phyloP scores from a whole-genome alignment of 2,329 filamentous ascomycete genomes.

The Dothiorella sarmentorum region DNA sequence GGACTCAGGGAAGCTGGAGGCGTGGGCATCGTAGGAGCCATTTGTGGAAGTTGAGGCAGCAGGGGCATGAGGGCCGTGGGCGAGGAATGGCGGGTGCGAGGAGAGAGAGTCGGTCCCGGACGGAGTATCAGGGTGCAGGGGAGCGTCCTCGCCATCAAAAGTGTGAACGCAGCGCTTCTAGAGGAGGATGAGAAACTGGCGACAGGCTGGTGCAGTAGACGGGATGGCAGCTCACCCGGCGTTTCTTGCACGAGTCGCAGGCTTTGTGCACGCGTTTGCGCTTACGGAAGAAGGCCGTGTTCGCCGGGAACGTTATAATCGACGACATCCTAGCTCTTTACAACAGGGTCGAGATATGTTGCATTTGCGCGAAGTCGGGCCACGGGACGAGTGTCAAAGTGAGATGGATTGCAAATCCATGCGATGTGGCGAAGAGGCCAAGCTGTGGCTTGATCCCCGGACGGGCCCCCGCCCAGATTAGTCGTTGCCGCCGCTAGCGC shows the following conservation, averaged over 20 bases:
- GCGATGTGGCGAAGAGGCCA: neutral
- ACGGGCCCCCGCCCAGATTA: neutral
- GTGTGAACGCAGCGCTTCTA: constrained; percentile 44
- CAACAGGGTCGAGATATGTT: neutral
- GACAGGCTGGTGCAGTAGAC: constrained; percentile 2
- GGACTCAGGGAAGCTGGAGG: neutral
- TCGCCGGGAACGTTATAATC: constrained; percentile 45
- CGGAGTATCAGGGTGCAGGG: constrained; percentile 8
- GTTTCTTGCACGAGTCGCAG: constrained; percentile 45
- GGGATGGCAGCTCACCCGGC: constrained; percentile 29
- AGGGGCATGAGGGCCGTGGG: neutral
- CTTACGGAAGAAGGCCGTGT: constrained; percentile 44
- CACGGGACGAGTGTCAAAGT: neutral
- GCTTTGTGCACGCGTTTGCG: constrained; percentile 43
- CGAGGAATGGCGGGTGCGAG: constrained; percentile 20
- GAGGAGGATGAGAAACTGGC: constrained; percentile 6
- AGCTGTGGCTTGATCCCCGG: neutral
- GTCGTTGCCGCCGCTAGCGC: neutral
- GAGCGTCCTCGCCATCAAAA: constrained; percentile 35
- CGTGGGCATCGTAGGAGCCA: neutral
- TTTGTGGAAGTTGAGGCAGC: neutral
- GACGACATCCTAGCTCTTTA: constrained; percentile 30
- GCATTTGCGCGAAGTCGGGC: neutral
- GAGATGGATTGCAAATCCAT: neutral
- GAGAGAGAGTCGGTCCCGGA: constrained; percentile 24